Percentiles rank a stretch among this genome's conserved stretches.
Evolutionary conservation across 345 rosid genomes (phyloP).

Genomic region (Eucalyptus camaldulensis): DNA sequence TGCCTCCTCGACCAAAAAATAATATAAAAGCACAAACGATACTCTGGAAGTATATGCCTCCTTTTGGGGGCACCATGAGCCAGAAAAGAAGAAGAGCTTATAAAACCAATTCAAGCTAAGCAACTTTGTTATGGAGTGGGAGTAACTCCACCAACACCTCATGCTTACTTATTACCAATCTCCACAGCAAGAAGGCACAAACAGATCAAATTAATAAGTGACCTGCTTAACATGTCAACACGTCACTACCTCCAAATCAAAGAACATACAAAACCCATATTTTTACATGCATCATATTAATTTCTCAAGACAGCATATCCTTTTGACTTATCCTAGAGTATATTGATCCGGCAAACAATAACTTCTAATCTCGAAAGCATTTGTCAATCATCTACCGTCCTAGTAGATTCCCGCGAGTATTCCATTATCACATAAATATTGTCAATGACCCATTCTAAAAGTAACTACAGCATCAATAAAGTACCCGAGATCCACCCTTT

Average conservation of each 20-base stretch:
- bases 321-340: neutral
- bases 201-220: neutral
- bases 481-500: slow-evolving; percentile 35
- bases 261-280: neutral
- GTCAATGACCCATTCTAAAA: neutral
- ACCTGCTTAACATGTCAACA: neutral
- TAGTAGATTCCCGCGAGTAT: neutral
- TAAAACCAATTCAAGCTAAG: neutral
- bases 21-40: neutral
- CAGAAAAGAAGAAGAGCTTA: neutral
- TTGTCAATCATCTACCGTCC: neutral
- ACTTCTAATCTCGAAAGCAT: neutral
- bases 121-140: neutral
- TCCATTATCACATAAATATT: neutral
- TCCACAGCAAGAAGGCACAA: neutral
- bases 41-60: neutral
- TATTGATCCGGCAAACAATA: neutral
- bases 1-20: neutral
- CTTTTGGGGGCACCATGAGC: neutral
- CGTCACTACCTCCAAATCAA: neutral
- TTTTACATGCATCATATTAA: neutral
- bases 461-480: neutral
- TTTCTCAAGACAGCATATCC: neutral
- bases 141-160: neutral
- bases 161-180: neutral